These are phyloP conservation scores for Blastobotrys petasosporus DNA, from an alignment of 1,139 yeast genomes.

Conservation along the genomic window DNA sequence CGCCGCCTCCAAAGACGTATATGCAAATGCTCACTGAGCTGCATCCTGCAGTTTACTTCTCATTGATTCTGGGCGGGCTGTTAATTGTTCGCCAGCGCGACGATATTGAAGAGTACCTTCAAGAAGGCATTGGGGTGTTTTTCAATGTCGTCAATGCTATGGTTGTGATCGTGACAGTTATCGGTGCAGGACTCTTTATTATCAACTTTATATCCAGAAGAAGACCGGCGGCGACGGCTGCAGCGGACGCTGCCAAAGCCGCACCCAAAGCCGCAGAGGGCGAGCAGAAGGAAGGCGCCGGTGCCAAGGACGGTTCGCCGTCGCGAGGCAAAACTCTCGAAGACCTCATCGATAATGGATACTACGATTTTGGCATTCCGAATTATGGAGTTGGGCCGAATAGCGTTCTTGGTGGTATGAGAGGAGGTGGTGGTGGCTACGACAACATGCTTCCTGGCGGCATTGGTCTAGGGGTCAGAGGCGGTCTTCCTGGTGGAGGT, in stretches of 20 bases:
- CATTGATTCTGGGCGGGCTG: slow-evolving; percentile 21
- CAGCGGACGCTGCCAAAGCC: slow-evolving; percentile 1
- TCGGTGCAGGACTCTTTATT: slow-evolving; percentile 10
- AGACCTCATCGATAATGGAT: too few species aligned
- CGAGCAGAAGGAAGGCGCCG: too few species aligned
- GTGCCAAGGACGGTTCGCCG: background rate
- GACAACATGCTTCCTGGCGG: too few species aligned
- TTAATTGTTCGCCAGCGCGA: slow-evolving; percentile 23
- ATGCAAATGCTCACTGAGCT: slow-evolving; percentile 9
- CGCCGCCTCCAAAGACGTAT: slow-evolving; percentile 2
- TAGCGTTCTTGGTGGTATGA: too few species aligned
- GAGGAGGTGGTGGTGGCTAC: too few species aligned
- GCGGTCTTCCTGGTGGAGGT: too few species aligned
- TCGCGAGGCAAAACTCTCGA: too few species aligned
- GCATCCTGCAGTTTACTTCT: slow-evolving; percentile 24
- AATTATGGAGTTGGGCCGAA: too few species aligned
- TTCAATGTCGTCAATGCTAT: slow-evolving; percentile 19
- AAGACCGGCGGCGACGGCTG: too few species aligned
- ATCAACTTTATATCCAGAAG: slow-evolving; percentile 6
- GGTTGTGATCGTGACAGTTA: slow-evolving; percentile 9
- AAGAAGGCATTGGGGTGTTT: slow-evolving; percentile 18
- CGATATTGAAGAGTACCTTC: slow-evolving; percentile 20
- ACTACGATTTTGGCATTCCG: too few species aligned
- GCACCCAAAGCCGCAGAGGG: background rate
- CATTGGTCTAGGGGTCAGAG: too few species aligned